These are phyloP conservation scores for Apophysomyces variabilis DNA, from an alignment of 371 early-diverging fungal genomes.

Conservation along the genomic window DNA sequence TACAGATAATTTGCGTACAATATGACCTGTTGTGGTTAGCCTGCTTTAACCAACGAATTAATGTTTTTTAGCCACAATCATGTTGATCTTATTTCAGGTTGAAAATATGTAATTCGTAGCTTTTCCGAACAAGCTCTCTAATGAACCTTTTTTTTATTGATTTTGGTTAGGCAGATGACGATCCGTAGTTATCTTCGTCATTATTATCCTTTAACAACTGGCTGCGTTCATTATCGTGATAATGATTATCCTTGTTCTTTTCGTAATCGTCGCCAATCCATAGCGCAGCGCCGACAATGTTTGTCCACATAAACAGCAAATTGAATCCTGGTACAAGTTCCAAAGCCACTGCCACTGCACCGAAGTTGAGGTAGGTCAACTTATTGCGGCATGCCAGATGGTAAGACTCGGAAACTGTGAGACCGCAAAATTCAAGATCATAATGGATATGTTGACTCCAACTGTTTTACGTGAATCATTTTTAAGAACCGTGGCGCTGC, in stretches of 20 bases:
- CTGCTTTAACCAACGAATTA: too few species aligned
- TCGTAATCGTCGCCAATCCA: slow-evolving; percentile 63
- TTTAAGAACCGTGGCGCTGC: too few species aligned
- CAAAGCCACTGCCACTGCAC: slow-evolving; percentile 55
- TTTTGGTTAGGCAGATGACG: background rate
- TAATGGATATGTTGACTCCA: slow-evolving; percentile 49
- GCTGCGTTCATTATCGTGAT: background rate
- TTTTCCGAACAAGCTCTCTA: too few species aligned
- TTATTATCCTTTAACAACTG: background rate
- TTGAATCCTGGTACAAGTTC: slow-evolving; percentile 66
- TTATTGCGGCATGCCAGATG: slow-evolving; percentile 29
- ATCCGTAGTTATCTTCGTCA: background rate
- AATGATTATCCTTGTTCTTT: background rate
- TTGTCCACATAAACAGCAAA: slow-evolving; percentile 67
- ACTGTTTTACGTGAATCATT: slow-evolving; percentile 1
- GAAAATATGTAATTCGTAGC: too few species aligned
- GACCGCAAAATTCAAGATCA: slow-evolving; percentile 50
- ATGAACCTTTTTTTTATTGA: too few species aligned
- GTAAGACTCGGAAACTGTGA: slow-evolving; percentile 33
- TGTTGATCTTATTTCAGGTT: too few species aligned
- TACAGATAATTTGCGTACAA: too few species aligned
- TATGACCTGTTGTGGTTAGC: too few species aligned
- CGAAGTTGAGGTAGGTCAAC: slow-evolving; percentile 51
- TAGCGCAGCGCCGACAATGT: slow-evolving; percentile 68
- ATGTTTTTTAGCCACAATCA: too few species aligned